phyloP scores from a whole-genome alignment of 2,329 filamentous ascomycete genomes.

The Verticillium klebahnii region DNA sequence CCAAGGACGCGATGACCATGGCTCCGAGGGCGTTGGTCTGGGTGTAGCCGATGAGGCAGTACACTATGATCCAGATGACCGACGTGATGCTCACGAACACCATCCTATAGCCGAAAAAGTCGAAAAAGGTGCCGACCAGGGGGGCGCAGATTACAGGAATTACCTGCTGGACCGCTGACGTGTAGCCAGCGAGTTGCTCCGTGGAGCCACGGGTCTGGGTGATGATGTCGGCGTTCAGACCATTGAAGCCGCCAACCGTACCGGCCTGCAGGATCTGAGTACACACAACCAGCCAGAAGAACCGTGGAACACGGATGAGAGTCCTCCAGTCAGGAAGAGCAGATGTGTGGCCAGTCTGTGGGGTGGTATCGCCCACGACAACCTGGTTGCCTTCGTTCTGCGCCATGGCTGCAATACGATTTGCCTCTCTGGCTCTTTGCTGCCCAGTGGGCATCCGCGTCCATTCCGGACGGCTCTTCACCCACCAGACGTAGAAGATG shows the following conservation, averaged over 20 bases:
- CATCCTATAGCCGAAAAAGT: conserved; percentile 18
- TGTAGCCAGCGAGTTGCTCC: conserved; percentile 20
- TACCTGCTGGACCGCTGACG: conserved; percentile 19
- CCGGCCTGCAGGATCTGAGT: conserved; percentile 19
- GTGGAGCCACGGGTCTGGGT: conserved; percentile 17
- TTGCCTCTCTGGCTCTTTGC: conserved; percentile 3
- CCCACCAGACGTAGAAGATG: conserved; percentile 19
- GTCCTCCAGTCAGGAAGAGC: conserved; percentile 5
- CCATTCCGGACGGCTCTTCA: conserved; percentile 15
- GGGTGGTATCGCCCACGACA: too few relatives aligned
- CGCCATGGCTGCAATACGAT: background rate
- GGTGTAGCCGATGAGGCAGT: conserved; percentile 19
- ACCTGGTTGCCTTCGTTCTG: background rate
- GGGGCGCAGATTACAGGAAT: conserved; percentile 20
- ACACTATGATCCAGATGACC: conserved; percentile 17
- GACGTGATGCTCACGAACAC: conserved; percentile 19
- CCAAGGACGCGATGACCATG: conserved; percentile 21
- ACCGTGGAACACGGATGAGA: conserved; percentile 14
- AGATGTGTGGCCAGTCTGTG: background rate
- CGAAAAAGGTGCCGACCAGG: conserved; percentile 16
- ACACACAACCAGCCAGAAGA: conserved; percentile 19
- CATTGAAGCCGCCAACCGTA: conserved; percentile 14
- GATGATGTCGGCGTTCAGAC: conserved; percentile 18
- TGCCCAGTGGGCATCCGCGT: conserved; percentile 17
- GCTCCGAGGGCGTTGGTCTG: conserved; percentile 15